A percentile compares a stretch with the other conserved stretches of the same genome.
These are phyloP conservation scores for Erysimum cheiranthoides DNA, from an alignment of 345 rosid species.

Conservation along the genomic window DNA sequence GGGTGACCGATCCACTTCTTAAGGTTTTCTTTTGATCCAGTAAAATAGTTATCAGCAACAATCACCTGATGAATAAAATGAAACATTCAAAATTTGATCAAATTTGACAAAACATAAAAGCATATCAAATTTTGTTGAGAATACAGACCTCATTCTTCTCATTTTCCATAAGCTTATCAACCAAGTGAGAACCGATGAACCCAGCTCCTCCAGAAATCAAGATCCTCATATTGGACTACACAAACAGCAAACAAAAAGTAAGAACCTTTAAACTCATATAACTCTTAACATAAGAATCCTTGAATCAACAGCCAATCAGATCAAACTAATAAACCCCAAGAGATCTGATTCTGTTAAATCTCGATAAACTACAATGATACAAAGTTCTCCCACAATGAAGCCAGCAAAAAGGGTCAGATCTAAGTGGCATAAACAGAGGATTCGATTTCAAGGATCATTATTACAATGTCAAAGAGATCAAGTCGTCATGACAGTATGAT, in stretches of 20 bases:
- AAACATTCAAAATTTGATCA: not conserved
- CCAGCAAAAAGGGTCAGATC: conserved; percentile 34
- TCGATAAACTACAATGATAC: conserved; percentile 1
- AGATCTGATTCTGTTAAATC: conserved; percentile 26
- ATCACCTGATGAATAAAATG: conserved; percentile 55
- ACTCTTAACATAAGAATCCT: not conserved
- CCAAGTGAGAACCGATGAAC: conserved; percentile 95
- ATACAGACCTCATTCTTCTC: conserved; percentile 80
- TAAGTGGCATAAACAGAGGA: conserved; percentile 8
- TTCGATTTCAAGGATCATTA: not conserved
- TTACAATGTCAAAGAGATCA: conserved; percentile 38
- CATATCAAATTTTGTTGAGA: not conserved
- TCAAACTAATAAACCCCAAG: conserved; percentile 5
- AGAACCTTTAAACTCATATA: conserved; percentile 22
- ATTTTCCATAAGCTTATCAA: conserved; percentile 91
- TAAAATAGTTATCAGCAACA: conserved; percentile 89
- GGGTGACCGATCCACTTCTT: conserved; percentile 97
- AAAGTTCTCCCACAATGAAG: conserved; percentile 15
- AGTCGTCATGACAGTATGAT: conserved; percentile 23
- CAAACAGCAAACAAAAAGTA: not conserved
- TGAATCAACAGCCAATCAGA: not conserved
- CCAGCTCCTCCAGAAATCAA: conserved; percentile 98
- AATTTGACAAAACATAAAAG: not conserved
- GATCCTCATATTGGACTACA: conserved; percentile 94
- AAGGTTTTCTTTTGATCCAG: conserved; percentile 91